Evolutionary conservation across 1,139 yeast species (phyloP), one percentile per base, ranked within the genome.

Genomic region (Scheffersomyces stambukii): DNA sequence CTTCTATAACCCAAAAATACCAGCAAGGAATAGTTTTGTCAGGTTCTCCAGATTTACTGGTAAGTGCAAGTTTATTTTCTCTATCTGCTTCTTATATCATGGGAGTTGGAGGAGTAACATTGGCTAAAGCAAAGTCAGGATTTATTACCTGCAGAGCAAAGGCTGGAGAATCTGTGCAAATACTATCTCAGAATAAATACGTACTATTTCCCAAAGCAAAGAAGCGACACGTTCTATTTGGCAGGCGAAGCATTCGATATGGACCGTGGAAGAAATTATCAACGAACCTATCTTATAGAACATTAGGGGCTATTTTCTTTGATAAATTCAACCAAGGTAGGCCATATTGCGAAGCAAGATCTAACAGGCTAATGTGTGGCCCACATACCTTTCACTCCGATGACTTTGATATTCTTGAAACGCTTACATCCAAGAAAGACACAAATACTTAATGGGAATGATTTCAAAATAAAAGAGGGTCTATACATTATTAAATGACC

Each of bases 271-370:
- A 22, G 18, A 24, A 22, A 6, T 12, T 35, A 2, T 23, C 16
- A 9, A 32, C 40, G 1, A 34, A 28, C 23, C 16, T 30, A 15
- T 34, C 27, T 12, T 20, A 27, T 9, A 33, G 32, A 22, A 25
- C 32, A 11, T 23, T 39, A 13, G 43, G 43, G 2, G 27, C 36
- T 16, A 22, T 37, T 13, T 34, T 39, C 10, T 29, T 37, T 19
- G 39, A 38, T 28, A 18, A 24, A 16, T 29, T 23, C 16, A 21
- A 31, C 25, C 30, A 30, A 5, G 33, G 36, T 14, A 22, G 23
- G 20, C 43, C 40, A 4, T 33, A 30, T 29, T 39, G 43, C 27
- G 43, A 39, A 27, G 27, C 35, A 13, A 23, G 43, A 23, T 13
- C 16, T n/a, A 32, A 32, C 5, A 19, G 27, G 21, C 18, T 39